A percentile compares a stretch with the other conserved stretches of the same genome.
Conservation (phyloP, 1,284 basidiomycete species). For the Chondrostereum purpureum region DNA sequence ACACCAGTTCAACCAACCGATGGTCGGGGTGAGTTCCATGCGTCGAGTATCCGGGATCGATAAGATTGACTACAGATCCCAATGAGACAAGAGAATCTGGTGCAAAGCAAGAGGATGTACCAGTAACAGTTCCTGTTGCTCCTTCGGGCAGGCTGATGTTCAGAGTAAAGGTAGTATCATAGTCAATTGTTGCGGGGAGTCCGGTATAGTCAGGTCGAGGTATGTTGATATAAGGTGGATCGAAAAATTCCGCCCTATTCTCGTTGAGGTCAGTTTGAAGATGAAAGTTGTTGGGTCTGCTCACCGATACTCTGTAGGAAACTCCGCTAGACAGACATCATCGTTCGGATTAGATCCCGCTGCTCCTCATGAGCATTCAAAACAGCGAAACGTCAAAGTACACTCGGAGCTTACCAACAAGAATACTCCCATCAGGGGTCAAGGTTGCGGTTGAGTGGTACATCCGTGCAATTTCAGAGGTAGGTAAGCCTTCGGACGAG, state of each 20-base stretch:
- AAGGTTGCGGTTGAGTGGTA: conserved; percentile 29
- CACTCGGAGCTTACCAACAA: conserved; percentile 6
- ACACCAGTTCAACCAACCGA: not conserved
- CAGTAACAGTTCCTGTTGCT: not conserved
- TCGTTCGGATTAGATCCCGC: conserved; percentile 48
- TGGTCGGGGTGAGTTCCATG: conserved; percentile 1
- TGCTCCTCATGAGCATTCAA: conserved; percentile 13
- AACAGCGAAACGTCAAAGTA: not conserved
- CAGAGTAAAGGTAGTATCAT: not conserved
- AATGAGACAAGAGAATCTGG: not conserved
- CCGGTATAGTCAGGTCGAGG: not conserved
- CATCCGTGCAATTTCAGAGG: conserved; percentile 26
- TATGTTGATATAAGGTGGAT: not conserved
- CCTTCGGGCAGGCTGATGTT: not conserved
- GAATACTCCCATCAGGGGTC: conserved; percentile 18
- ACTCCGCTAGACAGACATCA: conserved; percentile 22
- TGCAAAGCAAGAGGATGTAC: not conserved
- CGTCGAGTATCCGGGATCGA: conserved; percentile 3
- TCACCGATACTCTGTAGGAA: conserved; percentile 4
- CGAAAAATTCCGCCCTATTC: not conserved
- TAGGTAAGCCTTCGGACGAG: conserved; percentile 28
- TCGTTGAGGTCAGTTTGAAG: not conserved
- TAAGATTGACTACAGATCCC: not conserved
- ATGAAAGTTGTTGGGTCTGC: not conserved
- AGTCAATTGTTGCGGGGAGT: not conserved